Conservation (phyloP, 345 rosid species). For the Sapria himalayana region DNA sequence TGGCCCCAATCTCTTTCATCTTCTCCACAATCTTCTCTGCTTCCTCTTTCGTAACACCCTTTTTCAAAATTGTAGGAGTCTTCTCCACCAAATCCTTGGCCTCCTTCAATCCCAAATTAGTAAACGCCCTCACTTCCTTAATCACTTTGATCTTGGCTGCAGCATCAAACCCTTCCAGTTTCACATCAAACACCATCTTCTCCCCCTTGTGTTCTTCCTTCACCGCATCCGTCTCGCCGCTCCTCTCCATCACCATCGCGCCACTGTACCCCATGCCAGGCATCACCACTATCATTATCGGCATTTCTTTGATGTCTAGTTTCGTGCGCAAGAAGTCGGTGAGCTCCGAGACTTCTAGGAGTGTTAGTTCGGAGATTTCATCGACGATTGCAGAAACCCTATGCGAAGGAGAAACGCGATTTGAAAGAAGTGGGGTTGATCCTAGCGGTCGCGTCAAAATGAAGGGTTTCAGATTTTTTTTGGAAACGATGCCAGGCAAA, state of each 20-base stretch:
- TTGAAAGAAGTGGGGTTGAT: background rate
- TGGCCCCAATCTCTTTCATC: slow-evolving; percentile 75
- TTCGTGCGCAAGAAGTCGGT: slow-evolving; percentile 44
- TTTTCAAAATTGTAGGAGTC: slow-evolving; percentile 62
- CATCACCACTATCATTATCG: slow-evolving; percentile 77
- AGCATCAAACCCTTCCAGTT: slow-evolving; percentile 63
- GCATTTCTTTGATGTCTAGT: slow-evolving; percentile 45
- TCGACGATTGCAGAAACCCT: slow-evolving; percentile 33
- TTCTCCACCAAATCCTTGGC: slow-evolving; percentile 97
- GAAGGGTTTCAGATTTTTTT: too few species aligned
- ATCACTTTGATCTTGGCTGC: slow-evolving; percentile 71
- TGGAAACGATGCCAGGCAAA: too few species aligned
- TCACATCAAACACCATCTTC: slow-evolving; percentile 56
- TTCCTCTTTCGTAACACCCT: slow-evolving; percentile 78
- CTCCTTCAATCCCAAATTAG: slow-evolving; percentile 76
- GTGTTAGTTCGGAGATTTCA: slow-evolving; percentile 50
- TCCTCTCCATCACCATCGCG: slow-evolving; percentile 16
- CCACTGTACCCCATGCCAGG: slow-evolving; percentile 59
- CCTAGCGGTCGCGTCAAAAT: too few species aligned
- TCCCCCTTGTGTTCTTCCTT: slow-evolving; percentile 39
- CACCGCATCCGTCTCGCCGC: slow-evolving; percentile 18
- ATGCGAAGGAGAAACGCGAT: slow-evolving; percentile 25
- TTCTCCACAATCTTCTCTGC: slow-evolving; percentile 66
- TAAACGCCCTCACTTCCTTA: slow-evolving; percentile 71
- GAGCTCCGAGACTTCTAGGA: slow-evolving; percentile 56